These are phyloP conservation scores for Hura crepitans DNA, from an alignment of 441 rosid genomes.

Conservation along the genomic window DNA sequence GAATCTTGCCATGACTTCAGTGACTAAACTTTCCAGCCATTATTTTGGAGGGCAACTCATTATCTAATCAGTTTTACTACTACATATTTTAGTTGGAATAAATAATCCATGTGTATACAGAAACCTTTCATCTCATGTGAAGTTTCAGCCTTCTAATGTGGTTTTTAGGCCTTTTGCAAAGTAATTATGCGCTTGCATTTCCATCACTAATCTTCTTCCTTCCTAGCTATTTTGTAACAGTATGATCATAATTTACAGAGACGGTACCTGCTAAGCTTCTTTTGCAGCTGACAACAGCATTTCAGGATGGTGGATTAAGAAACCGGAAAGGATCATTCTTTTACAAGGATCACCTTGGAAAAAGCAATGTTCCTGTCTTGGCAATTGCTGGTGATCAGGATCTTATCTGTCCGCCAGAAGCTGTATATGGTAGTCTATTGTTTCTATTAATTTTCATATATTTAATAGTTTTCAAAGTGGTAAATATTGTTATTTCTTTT, in stretches of 20 bases:
- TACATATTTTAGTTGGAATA: background rate
- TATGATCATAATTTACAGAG: constrained; percentile 40
- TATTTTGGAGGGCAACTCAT: background rate
- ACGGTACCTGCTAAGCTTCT: constrained; percentile 80
- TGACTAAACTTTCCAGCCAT: background rate
- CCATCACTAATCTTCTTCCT: background rate
- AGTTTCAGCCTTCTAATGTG: background rate
- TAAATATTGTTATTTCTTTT: constrained; percentile 15
- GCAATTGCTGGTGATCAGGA: constrained; percentile 84
- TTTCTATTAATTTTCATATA: background rate
- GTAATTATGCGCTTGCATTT: background rate
- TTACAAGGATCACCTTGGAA: constrained; percentile 58
- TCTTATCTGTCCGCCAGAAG: constrained; percentile 81
- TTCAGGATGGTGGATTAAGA: constrained; percentile 64
- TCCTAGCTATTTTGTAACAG: background rate
- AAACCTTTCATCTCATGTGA: too few relatives aligned
- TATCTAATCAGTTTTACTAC: background rate
- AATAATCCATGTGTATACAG: background rate
- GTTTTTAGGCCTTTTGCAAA: background rate
- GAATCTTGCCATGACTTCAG: background rate
- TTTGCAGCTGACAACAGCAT: constrained; percentile 80
- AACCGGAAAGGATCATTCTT: constrained; percentile 60
- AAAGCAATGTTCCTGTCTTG: constrained; percentile 57
- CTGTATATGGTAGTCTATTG: constrained; percentile 37
- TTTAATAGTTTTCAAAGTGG: background rate